A percentile compares a stretch with the other conserved stretches of the same genome.
Conservation (phyloP, 768 basidiomycete genomes). For the Russula virescens region DNA sequence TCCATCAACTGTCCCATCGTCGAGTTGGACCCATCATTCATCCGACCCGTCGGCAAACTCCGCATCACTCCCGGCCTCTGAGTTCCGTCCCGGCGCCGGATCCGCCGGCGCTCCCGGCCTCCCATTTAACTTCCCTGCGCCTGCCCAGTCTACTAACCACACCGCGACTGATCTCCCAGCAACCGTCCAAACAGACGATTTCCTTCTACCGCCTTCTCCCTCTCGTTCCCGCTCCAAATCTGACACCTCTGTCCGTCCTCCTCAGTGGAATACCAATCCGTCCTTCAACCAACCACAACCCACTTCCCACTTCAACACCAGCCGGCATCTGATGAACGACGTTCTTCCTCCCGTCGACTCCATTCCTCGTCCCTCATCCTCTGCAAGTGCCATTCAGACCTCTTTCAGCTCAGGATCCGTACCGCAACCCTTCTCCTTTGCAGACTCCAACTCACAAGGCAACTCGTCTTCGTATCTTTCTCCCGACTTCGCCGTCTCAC, state of each 20-base stretch:
- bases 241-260: slow-evolving; percentile 20
- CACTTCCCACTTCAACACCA: not conserved
- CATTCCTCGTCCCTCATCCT: slow-evolving; percentile 18
- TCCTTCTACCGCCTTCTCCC: slow-evolving; percentile 23
- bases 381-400: slow-evolving; percentile 21
- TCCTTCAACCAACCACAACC: slow-evolving; percentile 8
- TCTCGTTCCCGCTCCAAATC: slow-evolving; percentile 24
- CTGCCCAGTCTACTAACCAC: slow-evolving; percentile 1
- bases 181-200: slow-evolving; percentile 19
- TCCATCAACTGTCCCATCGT: slow-evolving; percentile 23
- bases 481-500: slow-evolving; percentile 30
- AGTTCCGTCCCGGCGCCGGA: slow-evolving; percentile 17
- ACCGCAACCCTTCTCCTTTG: slow-evolving; percentile 20
- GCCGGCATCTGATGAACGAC: slow-evolving; percentile 20
- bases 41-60: slow-evolving; percentile 27
- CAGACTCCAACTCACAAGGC: slow-evolving; percentile 17
- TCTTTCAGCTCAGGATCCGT: slow-evolving; percentile 16
- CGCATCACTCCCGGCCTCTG: slow-evolving; percentile 18
- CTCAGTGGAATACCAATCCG: slow-evolving; percentile 16
- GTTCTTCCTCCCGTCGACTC: slow-evolving; percentile 17
- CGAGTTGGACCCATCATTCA: slow-evolving; percentile 20
- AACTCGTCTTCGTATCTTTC: slow-evolving; percentile 28
- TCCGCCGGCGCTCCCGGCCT: slow-evolving; percentile 14
- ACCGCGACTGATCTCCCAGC: slow-evolving; percentile 9
- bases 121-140: slow-evolving; percentile 22